These are phyloP conservation scores for Pythium catenulatum DNA, from an alignment of 352 stramenopile genomes.

Conservation along the genomic window DNA sequence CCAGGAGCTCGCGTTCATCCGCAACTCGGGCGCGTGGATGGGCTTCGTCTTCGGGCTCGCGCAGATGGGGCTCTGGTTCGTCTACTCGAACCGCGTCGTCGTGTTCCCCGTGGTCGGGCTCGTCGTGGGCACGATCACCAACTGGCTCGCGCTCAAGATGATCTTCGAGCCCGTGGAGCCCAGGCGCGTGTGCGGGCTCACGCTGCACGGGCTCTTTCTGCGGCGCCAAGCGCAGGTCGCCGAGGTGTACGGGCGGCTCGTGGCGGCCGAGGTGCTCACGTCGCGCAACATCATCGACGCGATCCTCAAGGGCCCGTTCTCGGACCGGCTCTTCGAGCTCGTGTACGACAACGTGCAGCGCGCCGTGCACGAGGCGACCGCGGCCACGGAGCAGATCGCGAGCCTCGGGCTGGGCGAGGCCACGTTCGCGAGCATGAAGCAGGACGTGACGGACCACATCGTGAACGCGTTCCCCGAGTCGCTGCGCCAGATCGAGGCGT, in stretches of 20 bases:
- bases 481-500: conserved; percentile 95
- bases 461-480: conserved; percentile 93
- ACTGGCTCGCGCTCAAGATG: conserved; percentile 96
- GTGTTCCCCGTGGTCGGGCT: conserved; percentile 94
- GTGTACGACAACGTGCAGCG: conserved; percentile 93
- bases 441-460: conserved; percentile 93
- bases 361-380: conserved; percentile 86
- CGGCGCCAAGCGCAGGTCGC: conserved; percentile 95
- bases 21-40: conserved; percentile 95
- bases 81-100: conserved; percentile 88
- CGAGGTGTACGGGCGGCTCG: conserved; percentile 92
- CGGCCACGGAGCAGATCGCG: conserved; percentile 90
- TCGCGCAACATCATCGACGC: conserved; percentile 93
- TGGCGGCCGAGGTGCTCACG: conserved; percentile 91
- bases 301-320: conserved; percentile 92
- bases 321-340: conserved; percentile 90
- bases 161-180: conserved; percentile 95
- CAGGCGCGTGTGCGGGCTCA: conserved; percentile 86
- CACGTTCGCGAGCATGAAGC: conserved; percentile 91
- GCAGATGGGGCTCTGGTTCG: conserved; percentile 94
- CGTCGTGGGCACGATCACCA: conserved; percentile 97
- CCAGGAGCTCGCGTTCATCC: conserved; percentile 95
- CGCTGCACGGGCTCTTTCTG: conserved; percentile 96
- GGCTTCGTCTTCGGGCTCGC: conserved; percentile 92
- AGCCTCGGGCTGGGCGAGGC: conserved; percentile 90